A percentile compares a stretch with the other conserved stretches of the same genome.
phyloP scores from a whole-genome alignment of 208 protist species.

The Trypanosoma lewisi region DNA sequence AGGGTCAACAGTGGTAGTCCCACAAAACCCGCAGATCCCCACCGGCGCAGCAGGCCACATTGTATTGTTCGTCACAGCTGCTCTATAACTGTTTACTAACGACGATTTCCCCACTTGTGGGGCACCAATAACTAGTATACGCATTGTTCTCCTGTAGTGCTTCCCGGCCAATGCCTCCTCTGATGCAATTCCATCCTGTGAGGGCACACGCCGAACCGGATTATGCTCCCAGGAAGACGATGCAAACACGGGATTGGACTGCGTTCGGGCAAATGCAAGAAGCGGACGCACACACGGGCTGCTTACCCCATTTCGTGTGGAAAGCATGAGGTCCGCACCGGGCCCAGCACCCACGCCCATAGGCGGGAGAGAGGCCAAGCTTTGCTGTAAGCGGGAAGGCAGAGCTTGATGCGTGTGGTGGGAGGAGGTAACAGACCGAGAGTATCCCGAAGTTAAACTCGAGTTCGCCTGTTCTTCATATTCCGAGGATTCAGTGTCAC shows the following conservation, averaged over 20 bases:
- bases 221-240: background rate
- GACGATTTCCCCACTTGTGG: conserved; percentile 81
- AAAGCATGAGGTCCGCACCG: background rate
- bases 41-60: conserved; percentile 77
- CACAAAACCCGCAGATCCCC: conserved; percentile 76
- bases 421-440: background rate
- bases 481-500: conserved; percentile 7
- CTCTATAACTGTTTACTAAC: conserved; percentile 75
- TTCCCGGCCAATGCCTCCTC: background rate
- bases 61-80: conserved; percentile 49
- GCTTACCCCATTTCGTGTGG: background rate
- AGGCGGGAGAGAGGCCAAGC: background rate
- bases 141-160: conserved; percentile 34
- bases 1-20: conserved; percentile 68
- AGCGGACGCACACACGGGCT: background rate
- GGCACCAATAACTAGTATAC: conserved; percentile 72
- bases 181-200: background rate
- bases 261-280: background rate
- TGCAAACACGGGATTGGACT: conserved; percentile 12
- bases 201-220: background rate
- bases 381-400: background rate
- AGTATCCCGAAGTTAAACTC: background rate
- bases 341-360: background rate
- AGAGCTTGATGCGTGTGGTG: background rate
- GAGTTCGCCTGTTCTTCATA: background rate